A percentile compares a stretch with the other conserved stretches of the same genome.
Evolutionary conservation across 1,284 basidiomycete genomes (phyloP).

Genomic region (Fomitopsis pinicola): DNA sequence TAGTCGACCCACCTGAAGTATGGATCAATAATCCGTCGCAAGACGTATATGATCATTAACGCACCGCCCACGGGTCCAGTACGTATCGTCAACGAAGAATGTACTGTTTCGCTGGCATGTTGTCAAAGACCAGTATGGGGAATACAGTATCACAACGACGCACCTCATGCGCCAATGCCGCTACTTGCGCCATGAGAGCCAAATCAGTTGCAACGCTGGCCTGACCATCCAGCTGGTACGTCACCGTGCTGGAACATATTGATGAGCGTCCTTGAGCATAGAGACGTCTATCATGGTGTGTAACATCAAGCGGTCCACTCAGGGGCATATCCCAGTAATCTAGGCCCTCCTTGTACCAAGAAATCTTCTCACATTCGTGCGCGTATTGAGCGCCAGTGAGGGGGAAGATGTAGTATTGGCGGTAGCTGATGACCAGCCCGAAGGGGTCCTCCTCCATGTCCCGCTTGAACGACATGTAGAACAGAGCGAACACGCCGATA

Average conservation of each 20-base stretch:
- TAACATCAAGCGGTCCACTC: slow-evolving; percentile 37
- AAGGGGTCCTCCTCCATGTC: slow-evolving; percentile 24
- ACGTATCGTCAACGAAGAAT: slow-evolving; percentile 35
- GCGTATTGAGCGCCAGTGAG: slow-evolving; percentile 51
- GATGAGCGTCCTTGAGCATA: slow-evolving; percentile 25
- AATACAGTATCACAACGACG: slow-evolving; percentile 8
- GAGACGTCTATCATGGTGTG: slow-evolving; percentile 37
- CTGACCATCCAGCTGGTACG: slow-evolving; percentile 64
- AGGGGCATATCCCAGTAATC: slow-evolving; percentile 48
- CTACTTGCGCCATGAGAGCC: slow-evolving; percentile 60
- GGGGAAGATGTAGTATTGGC: slow-evolving; percentile 57
- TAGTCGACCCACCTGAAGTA: slow-evolving; percentile 56
- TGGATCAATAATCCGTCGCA: not conserved
- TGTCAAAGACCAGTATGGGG: slow-evolving; percentile 24
- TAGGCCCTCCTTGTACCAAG: slow-evolving; percentile 46
- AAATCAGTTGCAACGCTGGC: slow-evolving; percentile 62
- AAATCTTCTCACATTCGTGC: slow-evolving; percentile 48
- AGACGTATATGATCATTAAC: slow-evolving; percentile 14
- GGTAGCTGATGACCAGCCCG: slow-evolving; percentile 45
- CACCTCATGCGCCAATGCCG: slow-evolving; percentile 62
- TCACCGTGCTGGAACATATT: slow-evolving; percentile 57
- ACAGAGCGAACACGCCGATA: slow-evolving; percentile 44
- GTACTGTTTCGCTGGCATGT: slow-evolving; percentile 26
- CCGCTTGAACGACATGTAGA: slow-evolving; percentile 45
- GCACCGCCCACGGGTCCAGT: slow-evolving; percentile 69